Evolutionary conservation across 495 filamentous ascomycete species (phyloP).

Genomic region (Friedmanniomyces simplex): DNA sequence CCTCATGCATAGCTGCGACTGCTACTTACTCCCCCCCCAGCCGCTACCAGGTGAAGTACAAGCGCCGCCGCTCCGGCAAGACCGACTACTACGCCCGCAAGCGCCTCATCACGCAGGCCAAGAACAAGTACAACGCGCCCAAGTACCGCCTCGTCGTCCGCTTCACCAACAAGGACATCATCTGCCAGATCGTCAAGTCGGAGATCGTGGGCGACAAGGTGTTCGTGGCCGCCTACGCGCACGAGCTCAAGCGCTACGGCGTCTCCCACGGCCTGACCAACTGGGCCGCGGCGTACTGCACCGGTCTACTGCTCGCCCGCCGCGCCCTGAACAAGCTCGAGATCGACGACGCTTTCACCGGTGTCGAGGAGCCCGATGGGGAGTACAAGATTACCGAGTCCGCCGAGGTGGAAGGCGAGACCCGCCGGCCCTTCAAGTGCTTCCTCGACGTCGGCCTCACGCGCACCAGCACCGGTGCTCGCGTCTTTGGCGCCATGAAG

Average conservation of each 20-base stretch:
- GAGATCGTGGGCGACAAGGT: constrained; percentile 98
- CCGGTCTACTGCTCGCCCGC: constrained; percentile 91
- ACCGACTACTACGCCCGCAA: constrained; percentile 99
- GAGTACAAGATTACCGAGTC: constrained; percentile 92
- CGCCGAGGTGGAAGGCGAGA: constrained; percentile 68
- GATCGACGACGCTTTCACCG: constrained; percentile 78
- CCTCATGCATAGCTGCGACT: constrained; percentile 3
- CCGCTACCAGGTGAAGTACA: constrained; percentile 99
- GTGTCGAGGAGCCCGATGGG: constrained; percentile 90
- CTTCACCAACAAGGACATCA: constrained; percentile 99
- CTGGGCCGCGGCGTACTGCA: constrained; percentile 92
- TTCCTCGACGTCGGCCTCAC: constrained; percentile 95
- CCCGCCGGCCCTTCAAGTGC: constrained; percentile 95
- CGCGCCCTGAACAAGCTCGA: constrained; percentile 93
- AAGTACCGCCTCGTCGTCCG: constrained; percentile 99
- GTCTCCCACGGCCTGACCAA: constrained; percentile 98
- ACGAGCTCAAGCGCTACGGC: constrained; percentile 95
- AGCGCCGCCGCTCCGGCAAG: constrained; percentile 90
- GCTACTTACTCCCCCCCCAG: constrained; percentile 36
- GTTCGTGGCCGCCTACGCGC: constrained; percentile 81
- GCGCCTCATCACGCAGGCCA: constrained; percentile 98
- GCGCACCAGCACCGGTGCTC: constrained; percentile 93
- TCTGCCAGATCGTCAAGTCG: constrained; percentile 92
- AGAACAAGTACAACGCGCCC: constrained; percentile 99
- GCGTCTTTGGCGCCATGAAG: constrained; percentile 99